Conservation (phyloP, 1,139 yeast genomes). For the Groenewaldozyma auringiensis region DNA sequence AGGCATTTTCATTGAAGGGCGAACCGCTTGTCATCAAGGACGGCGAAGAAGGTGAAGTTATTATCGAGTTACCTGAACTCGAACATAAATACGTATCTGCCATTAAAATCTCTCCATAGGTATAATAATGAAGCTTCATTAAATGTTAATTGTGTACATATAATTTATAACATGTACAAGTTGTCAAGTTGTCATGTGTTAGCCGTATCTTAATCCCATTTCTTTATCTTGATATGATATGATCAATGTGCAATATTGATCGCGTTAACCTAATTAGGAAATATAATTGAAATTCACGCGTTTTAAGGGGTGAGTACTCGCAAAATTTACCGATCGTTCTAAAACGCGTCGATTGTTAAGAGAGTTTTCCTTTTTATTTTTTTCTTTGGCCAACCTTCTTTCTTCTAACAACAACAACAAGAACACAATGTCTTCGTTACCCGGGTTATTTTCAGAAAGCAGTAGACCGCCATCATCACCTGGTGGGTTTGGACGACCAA, state of each 20-base stretch:
- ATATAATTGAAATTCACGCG: background rate
- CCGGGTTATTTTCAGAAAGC: background rate
- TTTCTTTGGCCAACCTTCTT: background rate
- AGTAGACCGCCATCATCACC: slow-evolving; percentile 1
- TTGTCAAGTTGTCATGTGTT: background rate
- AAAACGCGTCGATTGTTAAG: background rate
- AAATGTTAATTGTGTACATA: background rate
- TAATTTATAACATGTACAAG: background rate
- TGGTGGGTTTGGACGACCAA: background rate
- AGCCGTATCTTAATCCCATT: background rate
- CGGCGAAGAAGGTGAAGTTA: background rate
- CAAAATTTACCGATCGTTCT: too few relatives aligned
- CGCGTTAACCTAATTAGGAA: background rate
- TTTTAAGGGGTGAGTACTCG: background rate
- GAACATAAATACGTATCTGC: background rate
- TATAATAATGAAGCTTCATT: too few relatives aligned
- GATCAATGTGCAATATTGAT: too few relatives aligned
- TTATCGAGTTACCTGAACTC: background rate
- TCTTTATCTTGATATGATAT: too few relatives aligned
- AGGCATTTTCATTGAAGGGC: background rate
- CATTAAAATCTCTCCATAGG: background rate
- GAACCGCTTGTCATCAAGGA: background rate
- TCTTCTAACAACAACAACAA: background rate
- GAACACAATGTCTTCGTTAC: background rate
- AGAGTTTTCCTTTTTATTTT: background rate